Base-by-base conservation (phyloP, 176 grass and related monocot species). In the Lolium perenne region DNA sequence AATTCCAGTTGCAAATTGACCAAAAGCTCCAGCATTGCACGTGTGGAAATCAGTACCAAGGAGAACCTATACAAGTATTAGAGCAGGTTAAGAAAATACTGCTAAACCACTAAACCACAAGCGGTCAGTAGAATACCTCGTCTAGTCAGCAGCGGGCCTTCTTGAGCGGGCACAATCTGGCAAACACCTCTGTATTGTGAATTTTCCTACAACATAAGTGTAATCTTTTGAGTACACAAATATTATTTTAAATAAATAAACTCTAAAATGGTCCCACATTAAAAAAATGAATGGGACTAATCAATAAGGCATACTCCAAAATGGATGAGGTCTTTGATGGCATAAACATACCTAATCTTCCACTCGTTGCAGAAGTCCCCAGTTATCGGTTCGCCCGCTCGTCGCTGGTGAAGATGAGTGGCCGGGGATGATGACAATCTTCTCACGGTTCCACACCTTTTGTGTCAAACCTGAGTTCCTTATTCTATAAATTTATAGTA, bases 101-200 rank as follows among this genome's bases (percentile, higher is more conserved):
- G n/a, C n/a, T n/a, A n/a, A n/a, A n/a, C n/a, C n/a, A n/a, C n/a
- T n/a, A n/a, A n/a, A n/a, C n/a, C n/a, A n/a, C n/a, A n/a, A n/a
- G n/a, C n/a, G n/a, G n/a, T n/a, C n/a, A n/a, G n/a, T n/a, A n/a
- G n/a, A n/a, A n/a, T n/a, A n/a, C n/a, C n/a, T n/a, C n/a, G n/a
- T 93, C 91, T 43, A 93, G 93, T 81, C 96, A 79, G 88, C 93
- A 98, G 70, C 95, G 29, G 96, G n/a, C 93, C 92, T 92, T 95
- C 96, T 94, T 98, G 96, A 7, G 96, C 96, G 80, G 95, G 93
- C 4, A 90, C 93, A 69, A 98, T 76, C 20, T 98, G 96, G 74
- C 96, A 98, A 54, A 98, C 93, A 47, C 93, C 96, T 78, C 95
- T 98, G 76, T 98, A 98, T 82, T 98, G 92, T 17, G 93, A 93